Percentiles rank a stretch among this genome's conserved stretches.
Evolutionary conservation across 1,284 basidiomycete genomes (phyloP).

Genomic region (Phylloporus sp.): DNA sequence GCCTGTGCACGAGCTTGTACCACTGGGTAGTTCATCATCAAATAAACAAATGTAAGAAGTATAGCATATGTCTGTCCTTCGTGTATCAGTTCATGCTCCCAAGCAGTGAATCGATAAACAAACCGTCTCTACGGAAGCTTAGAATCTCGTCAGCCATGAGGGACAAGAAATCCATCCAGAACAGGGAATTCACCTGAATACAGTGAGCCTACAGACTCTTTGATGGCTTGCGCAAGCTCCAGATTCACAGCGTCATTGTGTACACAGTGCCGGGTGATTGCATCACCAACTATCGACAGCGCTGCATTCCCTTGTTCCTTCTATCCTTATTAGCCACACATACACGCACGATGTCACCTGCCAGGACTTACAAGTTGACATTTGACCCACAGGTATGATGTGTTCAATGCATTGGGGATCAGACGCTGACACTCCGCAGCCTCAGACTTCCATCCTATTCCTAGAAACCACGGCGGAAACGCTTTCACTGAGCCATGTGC

Average conservation of each 20-base stretch:
- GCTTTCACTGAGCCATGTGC: too few relatives aligned
- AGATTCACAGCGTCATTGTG: neutral
- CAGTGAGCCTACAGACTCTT: neutral
- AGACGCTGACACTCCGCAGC: neutral
- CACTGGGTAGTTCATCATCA: conserved; percentile 42
- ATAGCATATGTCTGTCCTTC: conserved; percentile 16
- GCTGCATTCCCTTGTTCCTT: too few relatives aligned
- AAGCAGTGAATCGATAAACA: neutral
- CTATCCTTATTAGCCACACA: too few relatives aligned
- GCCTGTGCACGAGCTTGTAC: conserved; percentile 39
- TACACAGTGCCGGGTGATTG: neutral
- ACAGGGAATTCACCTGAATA: neutral
- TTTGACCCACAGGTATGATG: neutral
- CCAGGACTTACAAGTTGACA: neutral
- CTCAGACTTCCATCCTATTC: too few relatives aligned
- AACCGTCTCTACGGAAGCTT: neutral
- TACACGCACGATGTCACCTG: neutral
- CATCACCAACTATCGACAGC: too few relatives aligned
- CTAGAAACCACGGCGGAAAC: too few relatives aligned
- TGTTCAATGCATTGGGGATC: neutral
- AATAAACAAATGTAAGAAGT: conserved; percentile 34
- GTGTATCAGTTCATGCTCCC: conserved; percentile 13
- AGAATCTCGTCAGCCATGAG: neutral
- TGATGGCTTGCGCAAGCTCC: neutral
- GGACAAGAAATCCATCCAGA: neutral